Base-by-base conservation (phyloP, 129 eudicot species). In the Arctium lappa region DNA sequence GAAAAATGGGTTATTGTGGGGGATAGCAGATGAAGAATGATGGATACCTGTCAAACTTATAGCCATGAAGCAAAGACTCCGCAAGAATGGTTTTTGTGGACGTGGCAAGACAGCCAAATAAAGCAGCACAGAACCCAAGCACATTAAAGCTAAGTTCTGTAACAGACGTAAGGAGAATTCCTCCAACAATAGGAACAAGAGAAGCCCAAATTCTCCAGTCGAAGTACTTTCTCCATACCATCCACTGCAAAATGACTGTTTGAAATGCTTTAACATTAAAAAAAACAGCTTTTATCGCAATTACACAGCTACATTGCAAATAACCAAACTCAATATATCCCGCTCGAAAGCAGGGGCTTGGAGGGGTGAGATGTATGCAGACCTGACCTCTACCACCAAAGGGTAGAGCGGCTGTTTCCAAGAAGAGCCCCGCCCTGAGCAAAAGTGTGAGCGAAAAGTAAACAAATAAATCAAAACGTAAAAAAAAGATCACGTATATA, bases 1-100 rank as follows among this genome's bases (percentile, higher is more conserved):
- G 29, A 65, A 4, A 78, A 8, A 12, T 3, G 39, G 42, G 16
- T 38, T 16, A 10, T 73, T 36, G 60, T 33, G 42, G 27, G 27
- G 27, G 27, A 22, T 22, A 22, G 0, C 34, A 7, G 38, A 87
- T 40, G 69, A 48, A 60, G 72, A 81, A 34, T 5, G 65, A 72
- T 13, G 44, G 62, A 37, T 91, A 93, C 99, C 99, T 95, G 93
- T 95, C 99, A 78, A 95, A 95, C 88, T 95, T 95, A 87, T 92
- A 95, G 29, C 99, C 99, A 86, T 92, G 99, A 70, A 95, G 87
- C 76, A 95, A 82, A 39, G 99, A 95, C 76, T 95, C 99, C 2
- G 99, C 99, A 82, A 95, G 97, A 81, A 95, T 95, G n/a, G 99
- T 95, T 79, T 95, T 95, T 32, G 97, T 95, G 48, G 99, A 95